Evolutionary conservation across 1,139 yeast genomes (phyloP).

Genomic region (Arxiozyma bovina): DNA sequence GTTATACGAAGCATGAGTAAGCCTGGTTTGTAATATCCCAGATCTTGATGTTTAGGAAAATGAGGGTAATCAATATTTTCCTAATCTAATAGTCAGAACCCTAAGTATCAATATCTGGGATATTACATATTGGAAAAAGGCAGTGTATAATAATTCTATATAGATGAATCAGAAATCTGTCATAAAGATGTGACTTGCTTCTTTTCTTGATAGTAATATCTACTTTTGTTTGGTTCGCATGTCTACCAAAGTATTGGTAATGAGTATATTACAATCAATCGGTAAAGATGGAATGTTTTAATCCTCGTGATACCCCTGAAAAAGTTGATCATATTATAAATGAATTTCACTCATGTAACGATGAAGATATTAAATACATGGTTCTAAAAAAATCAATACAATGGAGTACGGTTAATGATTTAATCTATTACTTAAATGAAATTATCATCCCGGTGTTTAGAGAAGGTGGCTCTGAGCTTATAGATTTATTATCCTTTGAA

Average conservation of each 20-base stretch:
- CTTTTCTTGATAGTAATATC: no score
- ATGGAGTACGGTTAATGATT: constrained; percentile 11
- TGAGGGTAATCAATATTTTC: neutral
- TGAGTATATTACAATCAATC: no score
- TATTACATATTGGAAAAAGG: no score
- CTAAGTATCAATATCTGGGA: neutral
- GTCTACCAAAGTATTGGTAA: no score
- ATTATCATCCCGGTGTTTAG: constrained; percentile 17
- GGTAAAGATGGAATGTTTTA: constrained; percentile 4
- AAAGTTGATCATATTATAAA: constrained; percentile 10
- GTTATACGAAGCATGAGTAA: no score
- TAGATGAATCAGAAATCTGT: no score
- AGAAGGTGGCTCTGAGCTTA: constrained; percentile 15
- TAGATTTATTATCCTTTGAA: constrained; percentile 15
- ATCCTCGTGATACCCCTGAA: neutral
- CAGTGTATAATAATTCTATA: no score
- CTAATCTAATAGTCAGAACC: neutral
- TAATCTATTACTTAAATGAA: constrained; percentile 10
- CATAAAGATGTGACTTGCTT: no score
- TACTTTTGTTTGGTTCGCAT: no score
- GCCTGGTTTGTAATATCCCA: no score
- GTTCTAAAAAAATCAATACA: constrained; percentile 14
- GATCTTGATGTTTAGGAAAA: no score
- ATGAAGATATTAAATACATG: constrained; percentile 24
- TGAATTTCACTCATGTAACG: constrained; percentile 14